Percentiles rank a stretch among this genome's conserved stretches.
Evolutionary conservation across 768 basidiomycete species (phyloP).

Genomic region (Auriculariales sp.): DNA sequence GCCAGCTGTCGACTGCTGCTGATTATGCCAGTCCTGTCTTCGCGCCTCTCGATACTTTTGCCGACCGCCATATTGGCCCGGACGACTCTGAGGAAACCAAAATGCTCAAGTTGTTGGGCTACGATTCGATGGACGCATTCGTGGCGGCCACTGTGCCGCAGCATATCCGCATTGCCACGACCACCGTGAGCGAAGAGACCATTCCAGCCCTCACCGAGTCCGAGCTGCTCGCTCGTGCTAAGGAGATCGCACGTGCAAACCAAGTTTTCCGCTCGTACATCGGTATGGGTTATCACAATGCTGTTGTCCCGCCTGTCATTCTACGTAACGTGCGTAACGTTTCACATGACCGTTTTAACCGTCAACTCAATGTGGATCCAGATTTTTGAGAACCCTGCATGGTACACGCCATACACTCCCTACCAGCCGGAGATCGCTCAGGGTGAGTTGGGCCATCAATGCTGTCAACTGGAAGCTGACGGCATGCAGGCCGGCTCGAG

Average conservation of each 20-base stretch:
- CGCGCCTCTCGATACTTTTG: slow-evolving; percentile 77
- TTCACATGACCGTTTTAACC: slow-evolving; percentile 1
- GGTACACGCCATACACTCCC: slow-evolving; percentile 95
- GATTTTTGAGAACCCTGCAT: slow-evolving; percentile 91
- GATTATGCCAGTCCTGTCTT: slow-evolving; percentile 33
- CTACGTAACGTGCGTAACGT: slow-evolving; percentile 59
- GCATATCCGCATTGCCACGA: slow-evolving; percentile 54
- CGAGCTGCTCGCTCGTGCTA: slow-evolving; percentile 63
- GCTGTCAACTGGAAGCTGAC: slow-evolving; percentile 1
- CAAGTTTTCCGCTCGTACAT: slow-evolving; percentile 84
- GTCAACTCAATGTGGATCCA: slow-evolving; percentile 14
- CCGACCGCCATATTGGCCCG: slow-evolving; percentile 86
- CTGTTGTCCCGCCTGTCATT: slow-evolving; percentile 91
- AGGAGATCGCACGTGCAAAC: slow-evolving; percentile 64
- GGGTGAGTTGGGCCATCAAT: slow-evolving; percentile 33
- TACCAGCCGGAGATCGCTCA: slow-evolving; percentile 98
- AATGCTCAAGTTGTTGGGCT: slow-evolving; percentile 80
- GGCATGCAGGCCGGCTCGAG: slow-evolving; percentile 70
- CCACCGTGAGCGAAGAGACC: slow-evolving; percentile 45
- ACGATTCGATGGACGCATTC: slow-evolving; percentile 79
- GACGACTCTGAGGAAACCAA: slow-evolving; percentile 60
- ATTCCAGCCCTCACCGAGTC: slow-evolving; percentile 76
- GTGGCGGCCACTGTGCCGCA: slow-evolving; percentile 68
- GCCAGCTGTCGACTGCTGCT: not conserved
- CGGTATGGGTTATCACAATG: slow-evolving; percentile 94